These are phyloP conservation scores for Cladosporium velox DNA, from an alignment of 2,329 filamentous ascomycete genomes.

Conservation along the genomic window DNA sequence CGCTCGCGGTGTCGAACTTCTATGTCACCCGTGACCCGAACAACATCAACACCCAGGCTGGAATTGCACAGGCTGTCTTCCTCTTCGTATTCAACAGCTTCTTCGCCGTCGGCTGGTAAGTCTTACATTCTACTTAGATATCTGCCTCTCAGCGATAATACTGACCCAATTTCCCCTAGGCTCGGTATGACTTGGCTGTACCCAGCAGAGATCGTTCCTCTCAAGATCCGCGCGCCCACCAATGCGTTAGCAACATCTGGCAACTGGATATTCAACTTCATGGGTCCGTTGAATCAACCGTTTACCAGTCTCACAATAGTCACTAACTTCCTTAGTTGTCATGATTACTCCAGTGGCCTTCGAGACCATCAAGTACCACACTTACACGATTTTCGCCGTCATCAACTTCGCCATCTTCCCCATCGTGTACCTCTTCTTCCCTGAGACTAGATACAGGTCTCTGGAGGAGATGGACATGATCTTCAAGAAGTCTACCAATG, in stretches of 20 bases:
- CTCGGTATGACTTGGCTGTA: slow-evolving; percentile 25
- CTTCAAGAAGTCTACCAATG: slow-evolving; percentile 51
- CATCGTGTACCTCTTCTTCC: slow-evolving; percentile 45
- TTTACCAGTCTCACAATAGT: no score
- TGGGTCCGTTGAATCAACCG: background rate
- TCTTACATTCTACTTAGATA: no score
- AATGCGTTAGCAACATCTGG: slow-evolving; percentile 48
- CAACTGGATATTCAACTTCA: slow-evolving; percentile 59
- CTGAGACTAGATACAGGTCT: slow-evolving; percentile 64
- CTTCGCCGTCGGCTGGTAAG: slow-evolving; percentile 39
- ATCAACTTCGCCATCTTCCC: slow-evolving; percentile 65
- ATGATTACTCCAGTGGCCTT: slow-evolving; percentile 36
- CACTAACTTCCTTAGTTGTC: background rate
- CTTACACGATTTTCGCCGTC: slow-evolving; percentile 67
- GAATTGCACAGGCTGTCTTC: slow-evolving; percentile 42
- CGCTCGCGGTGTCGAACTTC: slow-evolving; percentile 34
- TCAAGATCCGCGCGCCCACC: slow-evolving; percentile 39
- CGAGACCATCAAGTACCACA: slow-evolving; percentile 55
- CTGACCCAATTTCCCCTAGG: background rate
- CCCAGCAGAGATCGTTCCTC: slow-evolving; percentile 38
- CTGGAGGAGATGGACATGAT: slow-evolving; percentile 70
- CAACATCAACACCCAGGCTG: slow-evolving; percentile 27
- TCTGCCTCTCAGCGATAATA: background rate
- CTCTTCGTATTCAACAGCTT: slow-evolving; percentile 43
- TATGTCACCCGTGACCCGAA: slow-evolving; percentile 20